Conservation (phyloP, 768 basidiomycete species). For the Termitomyces sp. region DNA sequence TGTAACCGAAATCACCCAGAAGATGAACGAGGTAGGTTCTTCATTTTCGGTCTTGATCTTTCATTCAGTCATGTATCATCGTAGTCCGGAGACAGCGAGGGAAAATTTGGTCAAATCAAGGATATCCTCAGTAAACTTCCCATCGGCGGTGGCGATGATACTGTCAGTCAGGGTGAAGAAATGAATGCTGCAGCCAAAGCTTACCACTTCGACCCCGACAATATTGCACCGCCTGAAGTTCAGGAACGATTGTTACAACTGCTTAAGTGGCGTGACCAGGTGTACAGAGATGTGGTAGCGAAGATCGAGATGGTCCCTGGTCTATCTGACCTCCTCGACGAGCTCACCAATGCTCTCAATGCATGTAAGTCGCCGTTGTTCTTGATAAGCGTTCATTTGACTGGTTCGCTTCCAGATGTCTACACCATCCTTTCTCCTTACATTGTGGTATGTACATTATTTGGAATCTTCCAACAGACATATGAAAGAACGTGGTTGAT, state of each 20-base stretch:
- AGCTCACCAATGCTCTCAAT: slow-evolving; percentile 61
- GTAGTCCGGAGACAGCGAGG: slow-evolving; percentile 28
- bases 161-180: slow-evolving; percentile 50
- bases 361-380: slow-evolving; percentile 41
- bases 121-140: slow-evolving; percentile 45
- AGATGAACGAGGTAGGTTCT: slow-evolving; percentile 37
- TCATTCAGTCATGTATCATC: background rate
- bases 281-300: slow-evolving; percentile 48
- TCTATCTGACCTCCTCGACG: slow-evolving; percentile 50
- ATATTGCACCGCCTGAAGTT: slow-evolving; percentile 62
- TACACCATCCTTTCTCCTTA: slow-evolving; percentile 68
- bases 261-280: slow-evolving; percentile 60
- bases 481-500: slow-evolving; percentile 4
- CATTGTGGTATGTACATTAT: slow-evolving; percentile 38
- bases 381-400: slow-evolving; percentile 1
- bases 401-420: slow-evolving; percentile 37
- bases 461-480: background rate
- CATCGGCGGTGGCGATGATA: slow-evolving; percentile 46
- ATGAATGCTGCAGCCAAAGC: slow-evolving; percentile 54
- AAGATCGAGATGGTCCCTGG: slow-evolving; percentile 69
- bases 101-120: slow-evolving; percentile 35
- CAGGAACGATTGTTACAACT: slow-evolving; percentile 52
- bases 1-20: slow-evolving; percentile 52
- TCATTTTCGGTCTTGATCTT: background rate
- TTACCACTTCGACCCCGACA: slow-evolving; percentile 59